Evolutionary conservation across 202 grass and related monocot genomes (phyloP).

Genomic region (Setaria viridis): DNA sequence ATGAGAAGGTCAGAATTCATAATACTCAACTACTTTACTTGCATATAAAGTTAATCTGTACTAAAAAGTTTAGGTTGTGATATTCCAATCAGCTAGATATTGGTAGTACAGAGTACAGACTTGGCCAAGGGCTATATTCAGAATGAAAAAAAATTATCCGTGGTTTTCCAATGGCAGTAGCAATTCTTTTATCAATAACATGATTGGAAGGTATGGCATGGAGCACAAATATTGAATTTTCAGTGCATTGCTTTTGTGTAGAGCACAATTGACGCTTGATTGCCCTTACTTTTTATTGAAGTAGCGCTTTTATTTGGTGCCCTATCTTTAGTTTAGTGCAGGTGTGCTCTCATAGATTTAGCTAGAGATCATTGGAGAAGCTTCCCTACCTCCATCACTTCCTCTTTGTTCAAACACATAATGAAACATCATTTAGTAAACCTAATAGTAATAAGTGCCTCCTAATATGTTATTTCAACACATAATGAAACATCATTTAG

Average conservation of each 20-base stretch:
- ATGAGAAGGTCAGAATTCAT: slow-evolving; percentile 18
- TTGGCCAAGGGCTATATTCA: slow-evolving; percentile 8
- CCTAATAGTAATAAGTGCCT: too few species aligned
- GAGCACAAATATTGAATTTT: slow-evolving; percentile 12
- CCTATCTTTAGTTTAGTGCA: not conserved
- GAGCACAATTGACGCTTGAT: not conserved
- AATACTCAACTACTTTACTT: too few species aligned
- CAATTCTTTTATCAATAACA: slow-evolving; percentile 65
- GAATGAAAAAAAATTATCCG: slow-evolving; percentile 56
- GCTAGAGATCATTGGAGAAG: too few species aligned
- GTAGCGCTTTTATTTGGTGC: slow-evolving; percentile 9
- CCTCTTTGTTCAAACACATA: too few species aligned
- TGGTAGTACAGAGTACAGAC: too few species aligned
- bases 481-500: too few species aligned
- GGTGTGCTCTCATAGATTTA: not conserved
- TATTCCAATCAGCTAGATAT: too few species aligned
- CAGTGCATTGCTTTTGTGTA: slow-evolving; percentile 15
- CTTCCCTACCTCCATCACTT: too few species aligned
- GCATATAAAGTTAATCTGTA: too few species aligned
- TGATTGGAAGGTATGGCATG: slow-evolving; percentile 77
- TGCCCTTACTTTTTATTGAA: not conserved
- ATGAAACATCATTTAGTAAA: too few species aligned
- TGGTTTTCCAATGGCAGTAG: slow-evolving; percentile 60
- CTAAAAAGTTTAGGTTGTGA: too few species aligned
- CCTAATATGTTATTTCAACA: too few species aligned